Evolutionary conservation across 2,329 filamentous ascomycete genomes (phyloP).

Genomic region (Sporothrix euskadiensis): DNA sequence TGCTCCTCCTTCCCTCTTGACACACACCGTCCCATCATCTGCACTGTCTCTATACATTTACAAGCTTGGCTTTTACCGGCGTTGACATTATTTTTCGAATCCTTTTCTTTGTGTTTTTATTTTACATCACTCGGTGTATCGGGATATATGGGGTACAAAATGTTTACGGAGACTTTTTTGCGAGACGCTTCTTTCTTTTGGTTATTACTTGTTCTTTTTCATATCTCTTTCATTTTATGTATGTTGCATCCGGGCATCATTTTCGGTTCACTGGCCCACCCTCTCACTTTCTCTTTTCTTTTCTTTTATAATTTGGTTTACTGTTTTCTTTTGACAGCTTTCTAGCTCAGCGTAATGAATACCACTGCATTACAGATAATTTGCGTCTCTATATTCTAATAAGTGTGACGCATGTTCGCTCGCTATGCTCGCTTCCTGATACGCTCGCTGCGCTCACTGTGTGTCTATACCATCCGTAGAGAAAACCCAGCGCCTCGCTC

Average conservation of each 20-base stretch:
- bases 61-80: slow-evolving; percentile 13
- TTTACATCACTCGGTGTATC: slow-evolving; percentile 25
- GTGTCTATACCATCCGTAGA: slow-evolving; percentile 58
- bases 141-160: slow-evolving; percentile 25
- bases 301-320: not conserved
- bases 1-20: not conserved
- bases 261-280: not conserved
- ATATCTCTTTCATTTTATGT: slow-evolving; percentile 4
- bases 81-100: slow-evolving; percentile 4
- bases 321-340: not conserved
- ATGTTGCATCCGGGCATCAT: slow-evolving; percentile 17
- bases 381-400: no score
- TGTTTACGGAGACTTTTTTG: slow-evolving; percentile 20
- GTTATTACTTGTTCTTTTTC: not conserved
- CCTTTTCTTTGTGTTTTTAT: not conserved
- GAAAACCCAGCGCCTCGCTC: slow-evolving; percentile 66
- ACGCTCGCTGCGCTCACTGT: not conserved
- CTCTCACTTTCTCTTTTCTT: not conserved
- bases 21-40: not conserved
- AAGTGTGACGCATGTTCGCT: not conserved
- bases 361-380: not conserved
- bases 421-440: not conserved
- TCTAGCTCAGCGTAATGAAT: slow-evolving; percentile 26
- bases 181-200: slow-evolving; percentile 22
- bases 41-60: not conserved